Percentiles rank a stretch among this genome's conserved stretches.
These are phyloP conservation scores for Aspergillus sp. DNA, from an alignment of 2,329 filamentous ascomycete genomes.

Conservation along the genomic window DNA sequence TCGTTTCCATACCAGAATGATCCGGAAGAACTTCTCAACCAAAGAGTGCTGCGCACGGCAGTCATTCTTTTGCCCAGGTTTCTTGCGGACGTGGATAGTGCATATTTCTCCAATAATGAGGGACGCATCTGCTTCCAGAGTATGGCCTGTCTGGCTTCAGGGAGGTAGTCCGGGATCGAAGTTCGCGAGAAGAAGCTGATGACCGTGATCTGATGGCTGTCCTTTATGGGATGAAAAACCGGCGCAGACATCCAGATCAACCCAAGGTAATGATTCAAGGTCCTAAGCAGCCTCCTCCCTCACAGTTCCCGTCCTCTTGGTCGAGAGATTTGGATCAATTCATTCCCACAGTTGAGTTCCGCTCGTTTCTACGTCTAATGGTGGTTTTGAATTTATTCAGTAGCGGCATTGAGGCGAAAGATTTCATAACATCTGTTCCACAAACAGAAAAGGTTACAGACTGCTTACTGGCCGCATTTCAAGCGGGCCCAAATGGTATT, in stretches of 20 bases:
- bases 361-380: not conserved
- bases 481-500: not conserved
- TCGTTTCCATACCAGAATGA: conserved; percentile 3
- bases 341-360: not conserved
- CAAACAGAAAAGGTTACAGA: not conserved
- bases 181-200: not conserved
- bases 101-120: not conserved
- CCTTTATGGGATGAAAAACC: not conserved
- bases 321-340: not conserved
- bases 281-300: not conserved
- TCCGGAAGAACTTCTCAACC: not conserved
- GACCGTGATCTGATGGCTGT: not conserved
- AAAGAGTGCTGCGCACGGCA: not conserved
- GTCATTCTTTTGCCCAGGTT: not conserved
- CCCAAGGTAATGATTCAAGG: not conserved
- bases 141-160: not conserved
- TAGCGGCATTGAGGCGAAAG: not conserved
- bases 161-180: not conserved
- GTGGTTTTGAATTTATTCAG: not conserved
- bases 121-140: not conserved
- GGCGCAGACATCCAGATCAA: not conserved
- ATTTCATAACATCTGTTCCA: not conserved
- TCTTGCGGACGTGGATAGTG: not conserved
- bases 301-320: not conserved
- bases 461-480: not conserved